A percentile compares a stretch with the other conserved stretches of the same genome.
These are phyloP conservation scores for Alternaria incomplexa DNA, from an alignment of 2,329 filamentous ascomycete genomes.

Conservation along the genomic window DNA sequence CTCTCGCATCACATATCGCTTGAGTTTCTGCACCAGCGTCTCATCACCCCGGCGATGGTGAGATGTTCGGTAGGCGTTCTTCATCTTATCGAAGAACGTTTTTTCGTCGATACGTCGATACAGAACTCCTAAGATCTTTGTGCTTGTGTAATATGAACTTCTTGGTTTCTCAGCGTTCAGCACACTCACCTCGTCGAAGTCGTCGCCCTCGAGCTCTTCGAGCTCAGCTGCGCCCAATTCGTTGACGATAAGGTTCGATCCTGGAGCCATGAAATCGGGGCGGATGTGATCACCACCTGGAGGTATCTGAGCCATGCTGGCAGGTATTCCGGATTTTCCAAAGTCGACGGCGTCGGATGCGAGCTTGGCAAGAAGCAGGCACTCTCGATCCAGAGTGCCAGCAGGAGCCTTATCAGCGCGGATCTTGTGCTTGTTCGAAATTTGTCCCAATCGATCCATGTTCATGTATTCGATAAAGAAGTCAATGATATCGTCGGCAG, in stretches of 20 bases:
- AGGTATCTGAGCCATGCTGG: conserved; percentile 24
- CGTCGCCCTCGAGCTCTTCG: conserved; percentile 34
- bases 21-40: conserved; percentile 43
- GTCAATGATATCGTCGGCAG: conserved; percentile 70
- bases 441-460: conserved; percentile 52
- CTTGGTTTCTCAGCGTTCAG: conserved; percentile 52
- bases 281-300: conserved; percentile 32
- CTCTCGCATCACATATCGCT: conserved; percentile 49
- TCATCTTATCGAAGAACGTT: conserved; percentile 58
- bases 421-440: conserved; percentile 51
- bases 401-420: conserved; percentile 45
- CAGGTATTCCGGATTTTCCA: conserved; percentile 31
- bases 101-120: conserved; percentile 77
- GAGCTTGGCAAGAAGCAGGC: conserved; percentile 49
- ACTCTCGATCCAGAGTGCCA: conserved; percentile 40
- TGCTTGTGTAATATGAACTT: conserved; percentile 68
- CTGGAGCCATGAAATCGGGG: conserved; percentile 63
- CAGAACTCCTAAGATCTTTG: conserved; percentile 71
- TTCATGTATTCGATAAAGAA: conserved; percentile 71
- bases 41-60: conserved; percentile 8
- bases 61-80: conserved; percentile 19
- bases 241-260: conserved; percentile 49
- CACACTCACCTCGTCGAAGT: conserved; percentile 45
- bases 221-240: conserved; percentile 30
- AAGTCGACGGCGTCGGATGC: conserved; percentile 45